Evolutionary conservation across 108 stramenopile species (phyloP).

Genomic region (Cyclotella distinguenda): DNA sequence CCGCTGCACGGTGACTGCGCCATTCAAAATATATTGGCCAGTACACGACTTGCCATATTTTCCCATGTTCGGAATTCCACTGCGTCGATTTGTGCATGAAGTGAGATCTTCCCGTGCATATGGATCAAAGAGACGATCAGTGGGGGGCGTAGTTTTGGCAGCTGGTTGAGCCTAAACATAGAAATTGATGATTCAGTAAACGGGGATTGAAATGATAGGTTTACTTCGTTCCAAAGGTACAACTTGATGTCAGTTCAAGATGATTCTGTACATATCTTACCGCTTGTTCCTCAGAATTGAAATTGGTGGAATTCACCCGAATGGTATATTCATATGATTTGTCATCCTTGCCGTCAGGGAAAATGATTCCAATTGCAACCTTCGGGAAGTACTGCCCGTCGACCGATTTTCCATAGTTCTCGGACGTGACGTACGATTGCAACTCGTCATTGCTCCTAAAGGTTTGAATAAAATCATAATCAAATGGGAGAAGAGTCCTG

Average conservation of each 20-base stretch:
- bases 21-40: constrained; percentile 77
- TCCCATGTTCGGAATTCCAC: constrained; percentile 50
- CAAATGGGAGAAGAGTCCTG: constrained; percentile 45
- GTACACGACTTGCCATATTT: constrained; percentile 53
- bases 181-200: not conserved
- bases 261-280: constrained; percentile 14
- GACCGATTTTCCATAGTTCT: constrained; percentile 50
- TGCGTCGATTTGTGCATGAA: constrained; percentile 43
- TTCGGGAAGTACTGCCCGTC: constrained; percentile 47
- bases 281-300: constrained; percentile 55
- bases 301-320: constrained; percentile 75
- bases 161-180: constrained; percentile 36
- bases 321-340: constrained; percentile 62
- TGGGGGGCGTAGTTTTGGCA: constrained; percentile 57
- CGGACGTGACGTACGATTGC: constrained; percentile 53
- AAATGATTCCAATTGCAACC: constrained; percentile 65
- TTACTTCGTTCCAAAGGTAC: too few relatives aligned
- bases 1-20: constrained; percentile 68
- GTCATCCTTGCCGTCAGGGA: constrained; percentile 42
- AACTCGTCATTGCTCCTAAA: constrained; percentile 57
- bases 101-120: constrained; percentile 48
- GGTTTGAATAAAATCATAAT: constrained; percentile 58
- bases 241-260: not conserved
- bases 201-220: too few relatives aligned
- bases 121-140: constrained; percentile 49